A percentile compares a stretch with the other conserved stretches of the same genome.
Evolutionary conservation across 257 asterid genomes (phyloP).

Genomic region (Solanum commersonii): DNA sequence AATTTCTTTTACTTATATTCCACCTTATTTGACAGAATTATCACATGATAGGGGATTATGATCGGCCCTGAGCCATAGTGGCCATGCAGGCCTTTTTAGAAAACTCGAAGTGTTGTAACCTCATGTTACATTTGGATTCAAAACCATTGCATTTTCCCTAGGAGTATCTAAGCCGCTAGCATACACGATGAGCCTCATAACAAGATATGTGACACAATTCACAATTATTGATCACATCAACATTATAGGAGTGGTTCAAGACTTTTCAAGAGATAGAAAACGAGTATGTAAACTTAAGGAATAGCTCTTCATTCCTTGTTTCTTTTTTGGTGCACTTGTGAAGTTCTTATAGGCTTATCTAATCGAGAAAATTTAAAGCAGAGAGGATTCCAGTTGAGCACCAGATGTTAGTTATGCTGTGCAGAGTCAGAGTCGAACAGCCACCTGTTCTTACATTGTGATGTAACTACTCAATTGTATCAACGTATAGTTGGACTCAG

Average conservation of each 20-base stretch:
- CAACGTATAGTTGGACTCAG: not conserved
- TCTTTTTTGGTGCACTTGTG: not conserved
- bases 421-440: not conserved
- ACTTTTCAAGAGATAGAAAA: not conserved
- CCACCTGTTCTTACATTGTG: not conserved
- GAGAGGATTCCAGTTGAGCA: not conserved
- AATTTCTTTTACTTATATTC: not conserved
- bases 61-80: not conserved
- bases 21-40: not conserved
- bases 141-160: not conserved
- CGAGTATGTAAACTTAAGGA: not conserved
- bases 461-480: not conserved
- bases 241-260: not conserved
- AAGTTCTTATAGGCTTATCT: not conserved
- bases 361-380: not conserved
- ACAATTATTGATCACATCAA: not conserved
- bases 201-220: not conserved
- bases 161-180: not conserved
- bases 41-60: not conserved
- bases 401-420: not conserved
- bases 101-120: not conserved
- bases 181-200: not conserved
- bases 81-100: not conserved
- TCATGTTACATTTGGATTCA: not conserved
- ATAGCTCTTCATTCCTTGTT: not conserved